Percentiles rank a stretch among this genome's conserved stretches.
These are phyloP conservation scores for Podospora anserina DNA, from an alignment of 495 filamentous ascomycete genomes.

Conservation along the genomic window DNA sequence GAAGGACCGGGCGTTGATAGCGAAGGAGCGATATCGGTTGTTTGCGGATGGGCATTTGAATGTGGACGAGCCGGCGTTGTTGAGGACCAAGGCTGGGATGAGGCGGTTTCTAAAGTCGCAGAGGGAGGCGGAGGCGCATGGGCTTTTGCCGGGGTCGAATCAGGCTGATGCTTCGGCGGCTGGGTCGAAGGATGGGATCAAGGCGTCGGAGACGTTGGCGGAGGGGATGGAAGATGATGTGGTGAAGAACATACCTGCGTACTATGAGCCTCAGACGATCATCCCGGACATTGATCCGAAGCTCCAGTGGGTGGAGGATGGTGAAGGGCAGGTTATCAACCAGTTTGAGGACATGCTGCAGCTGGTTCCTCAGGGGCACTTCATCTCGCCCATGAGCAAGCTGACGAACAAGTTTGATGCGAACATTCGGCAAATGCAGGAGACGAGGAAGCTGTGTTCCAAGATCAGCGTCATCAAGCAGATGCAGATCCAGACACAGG, in stretches of 20 bases:
- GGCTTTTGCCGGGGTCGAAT: slow-evolving; percentile 28
- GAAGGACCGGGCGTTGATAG: slow-evolving; percentile 86
- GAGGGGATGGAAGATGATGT: slow-evolving; percentile 89
- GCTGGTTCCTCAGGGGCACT: slow-evolving; percentile 69
- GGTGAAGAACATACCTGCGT: slow-evolving; percentile 78
- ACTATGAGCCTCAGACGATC: slow-evolving; percentile 82
- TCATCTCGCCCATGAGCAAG: slow-evolving; percentile 70
- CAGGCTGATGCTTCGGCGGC: slow-evolving; percentile 46
- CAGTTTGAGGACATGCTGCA: slow-evolving; percentile 76
- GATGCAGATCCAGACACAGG: slow-evolving; percentile 97
- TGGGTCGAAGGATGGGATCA: slow-evolving; percentile 38
- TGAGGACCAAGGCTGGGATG: slow-evolving; percentile 65
- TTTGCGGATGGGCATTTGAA: slow-evolving; percentile 84
- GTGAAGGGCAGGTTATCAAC: slow-evolving; percentile 80
- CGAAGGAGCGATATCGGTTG: slow-evolving; percentile 73
- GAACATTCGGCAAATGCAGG: slow-evolving; percentile 94
- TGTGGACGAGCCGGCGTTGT: slow-evolving; percentile 77
- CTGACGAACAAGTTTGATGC: slow-evolving; percentile 78
- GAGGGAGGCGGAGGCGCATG: slow-evolving; percentile 56
- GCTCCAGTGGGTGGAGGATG: slow-evolving; percentile 82
- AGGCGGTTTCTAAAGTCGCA: slow-evolving; percentile 74
- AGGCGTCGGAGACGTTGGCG: slow-evolving; percentile 68
- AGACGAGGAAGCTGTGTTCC: slow-evolving; percentile 90
- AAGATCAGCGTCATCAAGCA: slow-evolving; percentile 98
- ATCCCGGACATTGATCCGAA: slow-evolving; percentile 78